Evolutionary conservation across 1,139 yeast genomes (phyloP), one percentile per base, ranked within the genome.

Genomic region (Protomyces macrosporus): DNA sequence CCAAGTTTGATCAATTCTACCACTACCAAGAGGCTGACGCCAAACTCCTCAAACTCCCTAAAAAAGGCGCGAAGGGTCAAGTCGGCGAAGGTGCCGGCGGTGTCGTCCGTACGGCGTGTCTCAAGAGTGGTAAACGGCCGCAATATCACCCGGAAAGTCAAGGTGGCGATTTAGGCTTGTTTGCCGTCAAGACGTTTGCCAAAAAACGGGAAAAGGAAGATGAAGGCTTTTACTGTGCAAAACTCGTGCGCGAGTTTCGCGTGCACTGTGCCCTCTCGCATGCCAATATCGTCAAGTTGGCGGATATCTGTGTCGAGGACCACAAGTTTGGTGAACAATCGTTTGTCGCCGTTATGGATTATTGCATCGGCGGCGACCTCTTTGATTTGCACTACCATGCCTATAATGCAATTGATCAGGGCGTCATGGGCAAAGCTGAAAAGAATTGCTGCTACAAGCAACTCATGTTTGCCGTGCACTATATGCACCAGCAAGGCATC

Each of bases 341-440:
- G n/a, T 84, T 86, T 68, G 84, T 87, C 69, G 82, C 85, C 53
- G 97, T 93, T 57, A 90, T 93, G 97, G 97, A 93, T 76, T 93
- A 84, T 72, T 93, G 98, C 74, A 82, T 91, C 0, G 98, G 97
- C 45, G 98, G 98, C 63, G 98, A 93, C 74, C 78, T 93, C 67
- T 93, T 88, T 75, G 86, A 96, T 0, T 78, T 90, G 65, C 62
- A 58, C 56, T 70, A 66, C 45, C 58, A 69, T 67, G 65, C 69
- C 70, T 54, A 66, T 67, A 53, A 70, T 70, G 71, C 62, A 7
- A 63, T 53, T 34, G 63, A 53, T 35, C 63, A 45, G 39, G 63
- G 60, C 40, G 60, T 69, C 71, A 64, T 69, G 68, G 72, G 79
- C 4, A 69, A 79, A 45, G 69, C 65, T 37, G 90, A 85, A 71